Evolutionary conservation across 805 yeast species (phyloP).

Genomic region (Candida khao-thaluensis): DNA sequence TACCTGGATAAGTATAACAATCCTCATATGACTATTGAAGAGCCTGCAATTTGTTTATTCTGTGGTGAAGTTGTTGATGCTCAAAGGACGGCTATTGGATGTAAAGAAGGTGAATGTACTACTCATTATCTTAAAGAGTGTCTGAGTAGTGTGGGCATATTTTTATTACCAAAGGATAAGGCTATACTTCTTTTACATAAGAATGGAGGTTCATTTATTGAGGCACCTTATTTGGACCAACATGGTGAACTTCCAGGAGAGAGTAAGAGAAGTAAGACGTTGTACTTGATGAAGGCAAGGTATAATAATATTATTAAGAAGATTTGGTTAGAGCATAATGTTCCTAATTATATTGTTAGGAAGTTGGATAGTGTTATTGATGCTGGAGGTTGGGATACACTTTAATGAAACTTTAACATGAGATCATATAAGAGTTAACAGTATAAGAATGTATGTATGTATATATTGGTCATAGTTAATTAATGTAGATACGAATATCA

Average conservation of each 20-base stretch:
- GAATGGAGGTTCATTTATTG: conserved; percentile 79
- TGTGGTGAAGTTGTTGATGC: conserved; percentile 70
- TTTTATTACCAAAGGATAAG: conserved; percentile 68
- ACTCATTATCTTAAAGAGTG: conserved; percentile 66
- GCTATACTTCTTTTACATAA: conserved; percentile 62
- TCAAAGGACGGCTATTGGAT: conserved; percentile 61
- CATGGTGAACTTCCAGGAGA: conserved; percentile 87
- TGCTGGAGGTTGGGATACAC: conserved; percentile 94
- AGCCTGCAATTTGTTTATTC: conserved; percentile 83
- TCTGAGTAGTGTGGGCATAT: conserved; percentile 65
- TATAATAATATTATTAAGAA: conserved; percentile 66
- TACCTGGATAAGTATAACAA: conserved; percentile 44
- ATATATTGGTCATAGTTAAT: no score
- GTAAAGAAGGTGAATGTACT: conserved; percentile 73
- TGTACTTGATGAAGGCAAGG: conserved; percentile 57
- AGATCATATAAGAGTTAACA: no score
- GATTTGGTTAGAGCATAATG: conserved; percentile 77
- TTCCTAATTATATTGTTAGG: conserved; percentile 75
- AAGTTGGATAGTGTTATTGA: conserved; percentile 76
- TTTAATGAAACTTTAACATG: no score
- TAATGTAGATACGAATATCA: no score
- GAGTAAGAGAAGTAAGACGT: conserved; percentile 67
- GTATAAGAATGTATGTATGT: neutral
- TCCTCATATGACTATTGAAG: conserved; percentile 44
- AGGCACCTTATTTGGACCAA: conserved; percentile 79